A percentile compares a stretch with the other conserved stretches of the same genome.
Conservation (phyloP, 2,329 filamentous ascomycete species). For the Colletotrichum liriopes region DNA sequence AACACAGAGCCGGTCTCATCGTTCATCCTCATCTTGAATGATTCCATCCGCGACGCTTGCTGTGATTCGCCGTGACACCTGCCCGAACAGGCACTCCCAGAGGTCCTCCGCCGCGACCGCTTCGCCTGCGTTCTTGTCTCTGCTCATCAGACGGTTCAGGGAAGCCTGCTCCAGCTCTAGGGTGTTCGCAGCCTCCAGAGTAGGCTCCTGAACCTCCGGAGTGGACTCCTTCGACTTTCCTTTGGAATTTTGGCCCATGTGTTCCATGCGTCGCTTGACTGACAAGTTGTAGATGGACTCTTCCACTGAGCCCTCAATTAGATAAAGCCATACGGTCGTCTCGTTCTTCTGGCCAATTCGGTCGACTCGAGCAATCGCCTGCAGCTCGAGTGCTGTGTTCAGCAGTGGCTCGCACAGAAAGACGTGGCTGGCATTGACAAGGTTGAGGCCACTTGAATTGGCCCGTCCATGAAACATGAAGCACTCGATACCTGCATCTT, state of each 20-base stretch:
- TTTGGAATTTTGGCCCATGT: constrained; percentile 72
- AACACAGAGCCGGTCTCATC: background rate
- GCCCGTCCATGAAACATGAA: constrained; percentile 92
- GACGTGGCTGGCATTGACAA: constrained; percentile 94
- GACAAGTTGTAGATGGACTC: constrained; percentile 92
- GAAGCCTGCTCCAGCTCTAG: constrained; percentile 84
- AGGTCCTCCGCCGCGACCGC: constrained; percentile 83
- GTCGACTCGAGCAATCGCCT: constrained; percentile 95
- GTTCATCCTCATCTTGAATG: background rate
- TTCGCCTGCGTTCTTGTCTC: constrained; percentile 82
- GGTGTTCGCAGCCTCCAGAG: constrained; percentile 87
- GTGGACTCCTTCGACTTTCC: constrained; percentile 59
- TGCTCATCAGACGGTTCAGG: constrained; percentile 79
- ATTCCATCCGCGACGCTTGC: constrained; percentile 23
- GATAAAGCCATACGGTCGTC: constrained; percentile 96
- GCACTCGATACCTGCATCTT: constrained; percentile 81
- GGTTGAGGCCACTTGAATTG: constrained; percentile 89
- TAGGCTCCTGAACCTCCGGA: constrained; percentile 69
- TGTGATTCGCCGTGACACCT: constrained; percentile 55
- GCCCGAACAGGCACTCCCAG: constrained; percentile 90
- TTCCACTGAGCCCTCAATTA: constrained; percentile 92
- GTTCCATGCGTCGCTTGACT: constrained; percentile 82
- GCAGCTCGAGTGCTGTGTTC: constrained; percentile 93
- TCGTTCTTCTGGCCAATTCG: constrained; percentile 90
- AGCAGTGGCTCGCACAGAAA: constrained; percentile 95